Conservation (phyloP, 2,329 filamentous ascomycete species). For the Cladobotryum mycophilum region DNA sequence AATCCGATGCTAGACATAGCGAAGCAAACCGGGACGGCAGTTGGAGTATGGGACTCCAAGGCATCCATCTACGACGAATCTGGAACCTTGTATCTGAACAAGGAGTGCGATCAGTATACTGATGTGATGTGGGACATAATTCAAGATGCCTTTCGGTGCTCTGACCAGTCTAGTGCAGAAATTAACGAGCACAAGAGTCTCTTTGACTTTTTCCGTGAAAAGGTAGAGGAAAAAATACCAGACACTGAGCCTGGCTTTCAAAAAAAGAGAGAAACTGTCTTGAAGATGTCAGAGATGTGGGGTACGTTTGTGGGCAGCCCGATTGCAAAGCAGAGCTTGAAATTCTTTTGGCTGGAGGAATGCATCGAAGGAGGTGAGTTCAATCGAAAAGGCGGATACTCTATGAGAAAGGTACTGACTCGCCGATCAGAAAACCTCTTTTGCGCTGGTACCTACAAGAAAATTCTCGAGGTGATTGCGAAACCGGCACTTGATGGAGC, state of each 20-base stretch:
- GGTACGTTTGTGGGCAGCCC: constrained; percentile 65
- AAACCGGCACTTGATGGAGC: constrained; percentile 50
- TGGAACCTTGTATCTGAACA: constrained; percentile 43
- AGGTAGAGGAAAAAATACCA: constrained; percentile 40
- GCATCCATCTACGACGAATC: constrained; percentile 51
- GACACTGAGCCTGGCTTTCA: constrained; percentile 35
- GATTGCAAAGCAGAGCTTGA: constrained; percentile 59
- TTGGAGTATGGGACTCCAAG: constrained; percentile 43
- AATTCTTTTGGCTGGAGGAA: constrained; percentile 73
- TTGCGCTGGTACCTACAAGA: constrained; percentile 52
- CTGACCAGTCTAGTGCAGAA: constrained; percentile 48
- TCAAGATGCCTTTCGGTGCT: constrained; percentile 59
- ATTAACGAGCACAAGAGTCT: constrained; percentile 45
- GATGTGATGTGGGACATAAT: constrained; percentile 62
- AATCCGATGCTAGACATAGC: constrained; percentile 67
- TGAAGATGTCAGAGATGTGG: constrained; percentile 58
- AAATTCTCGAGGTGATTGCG: constrained; percentile 52
- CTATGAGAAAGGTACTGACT: constrained; percentile 3
- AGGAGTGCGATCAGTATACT: constrained; percentile 41
- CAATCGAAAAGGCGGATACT: neutral
- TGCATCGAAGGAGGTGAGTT: constrained; percentile 62
- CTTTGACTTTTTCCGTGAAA: constrained; percentile 46
- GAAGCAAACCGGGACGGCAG: constrained; percentile 49
- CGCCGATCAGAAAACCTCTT: constrained; percentile 49
- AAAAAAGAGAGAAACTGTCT: constrained; percentile 36